Evolutionary conservation across 2,329 filamentous ascomycete species (phyloP).

Genomic region (Neoarthrinium moseri): DNA sequence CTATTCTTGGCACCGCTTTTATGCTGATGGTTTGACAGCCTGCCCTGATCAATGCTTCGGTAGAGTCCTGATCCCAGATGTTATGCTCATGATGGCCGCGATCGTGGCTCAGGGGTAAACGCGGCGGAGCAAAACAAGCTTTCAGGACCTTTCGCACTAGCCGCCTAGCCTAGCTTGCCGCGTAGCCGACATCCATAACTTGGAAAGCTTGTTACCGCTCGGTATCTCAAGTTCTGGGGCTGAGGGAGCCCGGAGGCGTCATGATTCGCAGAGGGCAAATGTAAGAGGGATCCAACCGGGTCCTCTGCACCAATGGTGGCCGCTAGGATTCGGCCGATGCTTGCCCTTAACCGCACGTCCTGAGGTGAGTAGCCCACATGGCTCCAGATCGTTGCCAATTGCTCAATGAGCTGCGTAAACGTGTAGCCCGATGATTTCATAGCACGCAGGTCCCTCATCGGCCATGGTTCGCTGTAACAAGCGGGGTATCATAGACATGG

Average conservation of each 20-base stretch:
- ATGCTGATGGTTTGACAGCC: background rate
- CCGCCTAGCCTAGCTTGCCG: background rate
- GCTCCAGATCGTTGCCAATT: slow-evolving; percentile 1
- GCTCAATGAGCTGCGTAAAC: background rate
- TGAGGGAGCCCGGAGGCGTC: background rate
- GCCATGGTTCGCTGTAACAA: background rate
- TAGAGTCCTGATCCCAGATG: background rate
- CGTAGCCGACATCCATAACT: slow-evolving; percentile 3
- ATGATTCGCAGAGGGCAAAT: background rate
- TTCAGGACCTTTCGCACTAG: background rate
- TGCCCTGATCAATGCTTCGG: background rate
- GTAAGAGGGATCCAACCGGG: slow-evolving; percentile 2
- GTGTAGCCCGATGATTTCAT: background rate
- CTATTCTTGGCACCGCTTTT: background rate
- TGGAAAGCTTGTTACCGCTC: background rate
- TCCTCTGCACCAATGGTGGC: no score
- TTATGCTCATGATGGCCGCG: background rate
- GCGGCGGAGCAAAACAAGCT: slow-evolving; percentile 6
- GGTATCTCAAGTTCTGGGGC: slow-evolving; percentile 3
- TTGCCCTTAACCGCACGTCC: background rate
- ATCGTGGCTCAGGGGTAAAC: background rate
- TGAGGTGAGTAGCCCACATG: slow-evolving; percentile 3
- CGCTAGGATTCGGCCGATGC: no score
- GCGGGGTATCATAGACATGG: background rate
- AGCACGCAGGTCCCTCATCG: background rate